These are phyloP conservation scores for Aegilops umbellulata DNA, from an alignment of 176 grass and related monocot genomes.

Conservation along the genomic window DNA sequence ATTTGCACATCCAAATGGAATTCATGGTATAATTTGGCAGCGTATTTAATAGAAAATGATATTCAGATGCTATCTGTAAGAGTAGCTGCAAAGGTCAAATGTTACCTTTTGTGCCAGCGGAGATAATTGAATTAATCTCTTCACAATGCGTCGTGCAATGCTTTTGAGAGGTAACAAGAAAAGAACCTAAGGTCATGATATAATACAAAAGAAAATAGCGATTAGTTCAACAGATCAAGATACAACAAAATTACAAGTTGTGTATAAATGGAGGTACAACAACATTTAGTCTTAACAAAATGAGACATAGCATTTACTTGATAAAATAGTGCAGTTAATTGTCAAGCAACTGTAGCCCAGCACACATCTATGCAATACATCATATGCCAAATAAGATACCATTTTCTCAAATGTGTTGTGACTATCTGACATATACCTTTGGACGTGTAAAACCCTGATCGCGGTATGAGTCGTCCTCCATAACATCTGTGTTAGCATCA, in stretches of 20 bases:
- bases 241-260: slow-evolving; percentile 5
- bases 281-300: not conserved
- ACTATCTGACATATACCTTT: slow-evolving; percentile 57
- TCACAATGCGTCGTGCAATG: slow-evolving; percentile 75
- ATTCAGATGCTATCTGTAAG: slow-evolving; percentile 3
- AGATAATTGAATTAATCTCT: slow-evolving; percentile 87
- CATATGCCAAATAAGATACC: not conserved
- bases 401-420: not conserved
- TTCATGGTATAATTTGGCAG: not conserved
- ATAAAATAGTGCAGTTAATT: slow-evolving; percentile 8
- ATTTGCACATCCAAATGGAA: not conserved
- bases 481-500: slow-evolving; percentile 52
- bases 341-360: not conserved
- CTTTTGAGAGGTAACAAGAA: slow-evolving; percentile 87
- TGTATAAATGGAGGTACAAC: not conserved
- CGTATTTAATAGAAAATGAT: not conserved
- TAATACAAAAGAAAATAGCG: slow-evolving; percentile 29
- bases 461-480: slow-evolving; percentile 54
- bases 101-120: slow-evolving; percentile 75
- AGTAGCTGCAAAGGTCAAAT: not conserved
- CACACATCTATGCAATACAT: not conserved
- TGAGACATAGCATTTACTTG: not conserved
- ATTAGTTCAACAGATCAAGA: slow-evolving; percentile 24
- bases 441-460: slow-evolving; percentile 98
- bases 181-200: slow-evolving; percentile 59